These are phyloP conservation scores for Hymenoscyphus scutula DNA, from an alignment of 2,329 filamentous ascomycete species.

Conservation along the genomic window DNA sequence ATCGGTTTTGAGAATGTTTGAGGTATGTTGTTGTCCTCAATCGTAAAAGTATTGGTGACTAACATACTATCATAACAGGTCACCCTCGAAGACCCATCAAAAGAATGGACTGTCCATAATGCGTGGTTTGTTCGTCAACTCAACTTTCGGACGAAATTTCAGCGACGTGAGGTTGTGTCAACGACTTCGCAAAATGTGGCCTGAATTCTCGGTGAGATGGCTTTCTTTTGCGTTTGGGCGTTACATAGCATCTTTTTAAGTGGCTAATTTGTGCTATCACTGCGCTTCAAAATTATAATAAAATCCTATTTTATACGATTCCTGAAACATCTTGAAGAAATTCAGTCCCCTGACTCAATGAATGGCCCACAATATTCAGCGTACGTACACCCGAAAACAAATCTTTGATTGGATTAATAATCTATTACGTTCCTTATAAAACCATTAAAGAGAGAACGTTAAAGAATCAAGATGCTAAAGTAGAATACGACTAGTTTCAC, in stretches of 20 bases:
- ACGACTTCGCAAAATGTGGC: neutral
- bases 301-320: no score
- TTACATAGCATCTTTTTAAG: neutral
- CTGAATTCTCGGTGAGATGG: neutral
- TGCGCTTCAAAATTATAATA: no score
- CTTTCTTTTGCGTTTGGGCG: neutral
- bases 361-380: no score
- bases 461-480: no score
- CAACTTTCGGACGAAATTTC: slow-evolving; percentile 45
- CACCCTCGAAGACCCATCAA: slow-evolving; percentile 49
- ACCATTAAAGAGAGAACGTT: no score
- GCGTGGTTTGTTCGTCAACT: slow-evolving; percentile 63
- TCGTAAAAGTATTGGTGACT: neutral
- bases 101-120: slow-evolving; percentile 59
- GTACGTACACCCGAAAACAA: no score
- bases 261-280: neutral
- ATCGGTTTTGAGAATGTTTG: slow-evolving; percentile 61
- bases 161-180: neutral
- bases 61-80: slow-evolving; percentile 41
- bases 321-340: no score
- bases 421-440: no score
- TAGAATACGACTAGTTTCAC: no score
- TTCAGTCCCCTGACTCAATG: no score
- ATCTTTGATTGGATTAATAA: no score
- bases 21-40: slow-evolving; percentile 42